Base-by-base conservation (phyloP, 129 eudicot genomes). In the Flaveria sonorensis region DNA sequence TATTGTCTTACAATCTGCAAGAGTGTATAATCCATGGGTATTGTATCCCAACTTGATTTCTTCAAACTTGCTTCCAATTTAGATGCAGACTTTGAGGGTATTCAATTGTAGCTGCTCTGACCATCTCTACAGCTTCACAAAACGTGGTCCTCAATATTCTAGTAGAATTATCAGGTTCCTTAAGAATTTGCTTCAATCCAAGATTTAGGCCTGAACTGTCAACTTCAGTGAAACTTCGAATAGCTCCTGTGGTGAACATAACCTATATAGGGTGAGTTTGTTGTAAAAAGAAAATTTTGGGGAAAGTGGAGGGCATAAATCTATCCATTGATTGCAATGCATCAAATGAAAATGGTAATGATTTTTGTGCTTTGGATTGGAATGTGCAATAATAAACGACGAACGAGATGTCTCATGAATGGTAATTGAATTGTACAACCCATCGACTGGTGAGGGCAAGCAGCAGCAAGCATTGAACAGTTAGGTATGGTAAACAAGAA, bases 101-200 rank as follows among this genome's bases (percentile, higher is more conserved):
- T 60, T 85, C 88, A 59, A 83, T 65, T 10, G 74, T 60, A 71
- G 86, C 64, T 21, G 87, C 83, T 42, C 84, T 80, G 70, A 89
- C 85, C 85, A 94, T 86, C 46, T 78, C 79, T 72, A 83, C 73
- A 76, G 96, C 98, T 63, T 87, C 95, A 76, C 86, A 73, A 59
- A 78, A 81, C 60, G 67, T 86, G 73, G 85, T 86, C 51, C 83
- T 81, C 45, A 84, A 80, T 53, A 93, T 72, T 74, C 70, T 72
- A 64, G 76, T 72, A 69, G 86, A 74, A 80, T 39, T 72, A 75
- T 51, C 61, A 70, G 91, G 72, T 78, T 75, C 86, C 82, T 80
- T 83, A 72, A 91, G 85, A 62, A 94, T 68, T 70, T 86, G 93
- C 68, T 80, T 87, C 85, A 89, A 86, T 68, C 97, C 99, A 67